Conservation (phyloP, 805 yeast species). For the Metschnikowia santaceciliae region DNA sequence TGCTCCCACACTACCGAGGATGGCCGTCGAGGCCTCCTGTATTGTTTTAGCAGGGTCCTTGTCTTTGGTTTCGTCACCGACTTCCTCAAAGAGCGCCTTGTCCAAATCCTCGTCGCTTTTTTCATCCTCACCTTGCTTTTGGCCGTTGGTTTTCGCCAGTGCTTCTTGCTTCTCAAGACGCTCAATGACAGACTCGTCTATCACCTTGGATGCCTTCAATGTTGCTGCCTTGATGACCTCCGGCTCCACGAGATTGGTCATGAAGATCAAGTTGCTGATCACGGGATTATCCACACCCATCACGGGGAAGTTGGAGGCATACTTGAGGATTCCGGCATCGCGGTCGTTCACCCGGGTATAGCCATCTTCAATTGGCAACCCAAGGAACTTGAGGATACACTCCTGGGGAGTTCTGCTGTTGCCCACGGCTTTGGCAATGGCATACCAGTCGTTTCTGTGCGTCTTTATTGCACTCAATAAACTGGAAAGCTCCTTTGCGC, state of each 20-base stretch:
- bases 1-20: slow-evolving; percentile 74
- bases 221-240: slow-evolving; percentile 84
- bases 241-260: slow-evolving; percentile 81
- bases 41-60: slow-evolving; percentile 23
- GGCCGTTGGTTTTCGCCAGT: not conserved
- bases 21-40: slow-evolving; percentile 61
- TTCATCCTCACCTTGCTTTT: slow-evolving; percentile 2
- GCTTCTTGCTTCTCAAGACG: slow-evolving; percentile 5
- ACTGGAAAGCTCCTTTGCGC: slow-evolving; percentile 54
- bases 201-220: slow-evolving; percentile 49
- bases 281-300: slow-evolving; percentile 89
- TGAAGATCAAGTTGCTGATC: slow-evolving; percentile 83
- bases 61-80: slow-evolving; percentile 2
- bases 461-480: slow-evolving; percentile 61
- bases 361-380: slow-evolving; percentile 76
- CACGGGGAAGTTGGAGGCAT: slow-evolving; percentile 80
- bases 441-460: slow-evolving; percentile 73
- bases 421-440: slow-evolving; percentile 58
- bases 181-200: slow-evolving; percentile 25
- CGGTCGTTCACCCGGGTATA: slow-evolving; percentile 51
- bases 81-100: slow-evolving; percentile 9
- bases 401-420: slow-evolving; percentile 72
- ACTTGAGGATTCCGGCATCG: slow-evolving; percentile 64
- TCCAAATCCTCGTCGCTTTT: not conserved
- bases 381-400: slow-evolving; percentile 74